Evolutionary conservation across 2,329 filamentous ascomycete genomes (phyloP).

Genomic region (Fusarium equiseti): DNA sequence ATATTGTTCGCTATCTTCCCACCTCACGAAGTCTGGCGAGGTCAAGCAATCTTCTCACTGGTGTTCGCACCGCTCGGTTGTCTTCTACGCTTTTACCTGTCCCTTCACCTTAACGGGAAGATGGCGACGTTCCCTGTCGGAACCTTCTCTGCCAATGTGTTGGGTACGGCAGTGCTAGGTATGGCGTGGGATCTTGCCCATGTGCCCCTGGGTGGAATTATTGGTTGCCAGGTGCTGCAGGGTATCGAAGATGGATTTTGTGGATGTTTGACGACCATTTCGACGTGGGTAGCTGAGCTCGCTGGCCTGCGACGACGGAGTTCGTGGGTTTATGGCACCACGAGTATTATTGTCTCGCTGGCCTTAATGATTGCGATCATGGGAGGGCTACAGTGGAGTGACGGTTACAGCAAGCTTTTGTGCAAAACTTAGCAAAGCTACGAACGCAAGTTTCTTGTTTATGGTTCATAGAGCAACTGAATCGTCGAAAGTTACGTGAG

Average conservation of each 20-base stretch:
- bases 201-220: slow-evolving; percentile 64
- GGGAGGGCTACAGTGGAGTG: slow-evolving; percentile 79
- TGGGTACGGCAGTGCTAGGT: slow-evolving; percentile 80
- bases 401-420: slow-evolving; percentile 60
- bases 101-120: slow-evolving; percentile 76
- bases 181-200: slow-evolving; percentile 86
- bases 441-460: background rate
- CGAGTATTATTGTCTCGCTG: slow-evolving; percentile 71
- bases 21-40: slow-evolving; percentile 80
- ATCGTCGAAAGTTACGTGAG: background rate
- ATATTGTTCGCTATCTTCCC: slow-evolving; percentile 79
- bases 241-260: slow-evolving; percentile 77
- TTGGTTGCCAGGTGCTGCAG: slow-evolving; percentile 76
- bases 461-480: background rate
- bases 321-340: slow-evolving; percentile 75
- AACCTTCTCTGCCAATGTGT: slow-evolving; percentile 84
- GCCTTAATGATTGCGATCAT: slow-evolving; percentile 75
- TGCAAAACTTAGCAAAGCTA: slow-evolving; percentile 26
- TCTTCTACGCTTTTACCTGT: slow-evolving; percentile 78
- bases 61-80: slow-evolving; percentile 88
- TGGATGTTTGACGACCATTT: slow-evolving; percentile 74
- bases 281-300: slow-evolving; percentile 75
- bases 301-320: slow-evolving; percentile 63
- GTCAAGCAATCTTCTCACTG: slow-evolving; percentile 78
- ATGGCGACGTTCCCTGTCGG: slow-evolving; percentile 81